These are phyloP conservation scores for Xylariomycetidae sp. DNA, from an alignment of 2,329 filamentous ascomycete species.

Conservation along the genomic window DNA sequence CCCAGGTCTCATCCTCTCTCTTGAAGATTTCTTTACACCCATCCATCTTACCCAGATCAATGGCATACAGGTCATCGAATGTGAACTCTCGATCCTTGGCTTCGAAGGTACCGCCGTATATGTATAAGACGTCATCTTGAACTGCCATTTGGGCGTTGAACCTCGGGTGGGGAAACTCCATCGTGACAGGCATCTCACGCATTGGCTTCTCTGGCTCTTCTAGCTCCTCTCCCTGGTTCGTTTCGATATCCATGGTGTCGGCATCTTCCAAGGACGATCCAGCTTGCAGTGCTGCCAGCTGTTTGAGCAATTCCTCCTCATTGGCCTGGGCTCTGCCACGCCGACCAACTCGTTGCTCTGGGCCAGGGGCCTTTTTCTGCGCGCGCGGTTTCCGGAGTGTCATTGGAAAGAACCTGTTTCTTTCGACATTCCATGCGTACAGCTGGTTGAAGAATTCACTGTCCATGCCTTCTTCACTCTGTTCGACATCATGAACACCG, in stretches of 20 bases:
- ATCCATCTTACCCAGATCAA: conserved; percentile 92
- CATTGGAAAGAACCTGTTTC: conserved; percentile 90
- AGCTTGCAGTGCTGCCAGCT: conserved; percentile 79
- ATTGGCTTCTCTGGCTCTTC: conserved; percentile 54
- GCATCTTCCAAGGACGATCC: conserved; percentile 59
- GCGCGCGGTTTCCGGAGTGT: conserved; percentile 68
- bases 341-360: conserved; percentile 53
- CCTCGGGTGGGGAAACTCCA: conserved; percentile 82
- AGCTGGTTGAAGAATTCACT: conserved; percentile 94
- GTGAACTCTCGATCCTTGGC: conserved; percentile 93
- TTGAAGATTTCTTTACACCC: conserved; percentile 90
- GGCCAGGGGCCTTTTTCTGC: conserved; percentile 56
- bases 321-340: conserved; percentile 80
- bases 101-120: conserved; percentile 93
- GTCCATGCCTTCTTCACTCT: conserved; percentile 91
- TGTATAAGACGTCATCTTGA: conserved; percentile 87
- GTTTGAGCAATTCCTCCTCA: conserved; percentile 83
- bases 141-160: conserved; percentile 91
- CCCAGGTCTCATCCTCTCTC: conserved; percentile 79
- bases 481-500: conserved; percentile 88
- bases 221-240: conserved; percentile 45
- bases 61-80: conserved; percentile 89
- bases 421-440: conserved; percentile 90
- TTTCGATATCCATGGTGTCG: conserved; percentile 38
- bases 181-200: conserved; percentile 61